Evolutionary conservation across 495 filamentous ascomycete species (phyloP).

Genomic region (Tetracladium marchalianum): DNA sequence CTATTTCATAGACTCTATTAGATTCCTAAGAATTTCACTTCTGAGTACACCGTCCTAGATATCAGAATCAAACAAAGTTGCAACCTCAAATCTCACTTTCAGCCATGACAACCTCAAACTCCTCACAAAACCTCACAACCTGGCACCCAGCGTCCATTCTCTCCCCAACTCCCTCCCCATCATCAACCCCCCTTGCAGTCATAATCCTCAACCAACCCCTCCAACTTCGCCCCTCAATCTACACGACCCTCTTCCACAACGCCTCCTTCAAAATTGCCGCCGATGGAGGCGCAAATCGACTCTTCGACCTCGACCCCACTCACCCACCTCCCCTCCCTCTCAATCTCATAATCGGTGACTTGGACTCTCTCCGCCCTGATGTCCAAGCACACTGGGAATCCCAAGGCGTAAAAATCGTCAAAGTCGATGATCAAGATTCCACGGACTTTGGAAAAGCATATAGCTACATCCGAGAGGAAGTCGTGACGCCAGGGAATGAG

Average conservation of each 20-base stretch:
- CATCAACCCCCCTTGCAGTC: slow-evolving; percentile 34
- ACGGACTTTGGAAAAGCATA: slow-evolving; percentile 78
- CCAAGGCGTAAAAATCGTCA: slow-evolving; percentile 43
- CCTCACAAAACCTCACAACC: not conserved
- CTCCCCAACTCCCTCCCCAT: slow-evolving; percentile 9
- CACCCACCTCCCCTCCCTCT: slow-evolving; percentile 33
- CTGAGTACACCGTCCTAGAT: too few species aligned
- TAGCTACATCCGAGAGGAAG: slow-evolving; percentile 26
- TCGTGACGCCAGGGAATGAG: slow-evolving; percentile 7
- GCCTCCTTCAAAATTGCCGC: slow-evolving; percentile 60
- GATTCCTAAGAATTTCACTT: too few species aligned
- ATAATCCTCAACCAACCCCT: slow-evolving; percentile 68
- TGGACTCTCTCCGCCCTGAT: slow-evolving; percentile 65
- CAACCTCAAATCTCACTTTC: not conserved
- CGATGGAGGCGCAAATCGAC: slow-evolving; percentile 82
- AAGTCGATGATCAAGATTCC: slow-evolving; percentile 68
- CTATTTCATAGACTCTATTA: too few species aligned
- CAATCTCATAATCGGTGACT: slow-evolving; percentile 69
- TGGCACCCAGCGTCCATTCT: slow-evolving; percentile 17
- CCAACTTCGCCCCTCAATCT: slow-evolving; percentile 8
- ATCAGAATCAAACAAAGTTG: too few species aligned
- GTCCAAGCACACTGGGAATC: slow-evolving; percentile 50
- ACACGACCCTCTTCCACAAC: slow-evolving; percentile 9
- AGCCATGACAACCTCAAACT: not conserved
- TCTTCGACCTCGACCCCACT: slow-evolving; percentile 46